These are phyloP conservation scores for Rhododendron molle DNA, from an alignment of 148 eudicot species.

Conservation along the genomic window DNA sequence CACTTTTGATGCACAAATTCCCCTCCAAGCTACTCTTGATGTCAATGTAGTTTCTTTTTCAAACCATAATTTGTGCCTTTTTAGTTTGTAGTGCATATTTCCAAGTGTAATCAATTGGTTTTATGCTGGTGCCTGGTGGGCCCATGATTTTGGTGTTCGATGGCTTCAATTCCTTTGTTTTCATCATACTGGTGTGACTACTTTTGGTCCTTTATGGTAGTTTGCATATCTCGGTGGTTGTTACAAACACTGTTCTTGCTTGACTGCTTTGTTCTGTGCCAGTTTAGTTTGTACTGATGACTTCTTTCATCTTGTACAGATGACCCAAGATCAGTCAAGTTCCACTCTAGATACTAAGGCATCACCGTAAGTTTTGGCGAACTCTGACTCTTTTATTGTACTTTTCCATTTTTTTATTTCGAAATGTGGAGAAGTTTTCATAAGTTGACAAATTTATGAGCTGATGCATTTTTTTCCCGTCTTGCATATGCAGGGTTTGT, in stretches of 20 bases:
- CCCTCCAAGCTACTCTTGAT: background rate
- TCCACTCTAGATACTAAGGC: conserved; percentile 19
- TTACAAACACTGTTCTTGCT: background rate
- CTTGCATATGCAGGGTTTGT: background rate
- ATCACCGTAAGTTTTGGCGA: conserved; percentile 29
- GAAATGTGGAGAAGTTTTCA: conserved; percentile 1
- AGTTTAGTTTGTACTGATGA: background rate
- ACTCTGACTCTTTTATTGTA: background rate
- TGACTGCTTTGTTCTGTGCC: background rate
- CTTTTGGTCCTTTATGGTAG: background rate
- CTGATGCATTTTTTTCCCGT: background rate
- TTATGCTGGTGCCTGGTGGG: background rate
- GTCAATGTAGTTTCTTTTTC: background rate
- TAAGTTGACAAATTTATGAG: background rate
- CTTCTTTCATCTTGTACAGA: conserved; percentile 20
- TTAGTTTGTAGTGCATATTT: background rate
- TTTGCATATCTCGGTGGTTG: background rate
- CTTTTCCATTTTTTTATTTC: background rate
- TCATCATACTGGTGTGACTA: background rate
- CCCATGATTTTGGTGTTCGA: background rate
- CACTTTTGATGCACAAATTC: background rate
- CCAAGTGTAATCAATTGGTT: background rate
- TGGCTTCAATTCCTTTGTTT: background rate
- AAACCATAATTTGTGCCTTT: background rate
- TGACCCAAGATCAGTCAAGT: conserved; percentile 27